These are phyloP conservation scores for Leccinellum albellum DNA, from an alignment of 768 basidiomycete genomes.

Conservation along the genomic window DNA sequence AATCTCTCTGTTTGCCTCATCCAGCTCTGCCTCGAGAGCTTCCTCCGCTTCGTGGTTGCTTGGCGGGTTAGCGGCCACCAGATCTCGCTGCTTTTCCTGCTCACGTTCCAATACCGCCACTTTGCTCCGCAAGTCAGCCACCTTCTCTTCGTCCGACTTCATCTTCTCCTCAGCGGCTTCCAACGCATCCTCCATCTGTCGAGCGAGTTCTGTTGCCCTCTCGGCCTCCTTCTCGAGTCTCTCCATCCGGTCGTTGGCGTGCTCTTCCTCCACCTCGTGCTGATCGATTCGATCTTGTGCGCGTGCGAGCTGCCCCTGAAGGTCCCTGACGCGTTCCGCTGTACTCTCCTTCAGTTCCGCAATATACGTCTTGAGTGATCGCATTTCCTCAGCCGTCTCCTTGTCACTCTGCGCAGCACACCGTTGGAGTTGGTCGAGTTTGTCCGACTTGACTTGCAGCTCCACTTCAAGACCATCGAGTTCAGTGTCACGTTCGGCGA, in stretches of 20 bases:
- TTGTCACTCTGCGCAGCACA: conserved; percentile 24
- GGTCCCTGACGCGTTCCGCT: conserved; percentile 46
- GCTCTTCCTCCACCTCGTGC: conserved; percentile 43
- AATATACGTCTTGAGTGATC: conserved; percentile 45
- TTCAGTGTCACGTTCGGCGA: conserved; percentile 36
- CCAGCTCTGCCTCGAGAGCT: conserved; percentile 70
- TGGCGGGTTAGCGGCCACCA: conserved; percentile 16
- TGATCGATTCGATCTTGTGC: conserved; percentile 44
- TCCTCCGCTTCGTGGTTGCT: conserved; percentile 54
- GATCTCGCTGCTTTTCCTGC: conserved; percentile 35
- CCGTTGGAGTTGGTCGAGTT: conserved; percentile 21
- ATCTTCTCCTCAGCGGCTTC: conserved; percentile 73
- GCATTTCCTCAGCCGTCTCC: conserved; percentile 31
- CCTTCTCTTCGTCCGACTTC: conserved; percentile 52
- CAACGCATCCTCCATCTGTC: conserved; percentile 73
- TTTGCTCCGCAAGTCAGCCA: conserved; percentile 49
- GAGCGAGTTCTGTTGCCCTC: conserved; percentile 50
- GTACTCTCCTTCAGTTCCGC: conserved; percentile 60
- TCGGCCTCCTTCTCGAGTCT: conserved; percentile 50
- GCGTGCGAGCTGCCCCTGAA: conserved; percentile 53
- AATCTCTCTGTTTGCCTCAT: conserved; percentile 73
- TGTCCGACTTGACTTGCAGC: conserved; percentile 34
- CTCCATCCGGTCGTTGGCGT: conserved; percentile 46
- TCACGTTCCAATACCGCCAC: conserved; percentile 58
- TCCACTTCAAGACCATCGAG: conserved; percentile 38